Conservation (phyloP, 2,329 filamentous ascomycete genomes). For the Graphilbum sp. region DNA sequence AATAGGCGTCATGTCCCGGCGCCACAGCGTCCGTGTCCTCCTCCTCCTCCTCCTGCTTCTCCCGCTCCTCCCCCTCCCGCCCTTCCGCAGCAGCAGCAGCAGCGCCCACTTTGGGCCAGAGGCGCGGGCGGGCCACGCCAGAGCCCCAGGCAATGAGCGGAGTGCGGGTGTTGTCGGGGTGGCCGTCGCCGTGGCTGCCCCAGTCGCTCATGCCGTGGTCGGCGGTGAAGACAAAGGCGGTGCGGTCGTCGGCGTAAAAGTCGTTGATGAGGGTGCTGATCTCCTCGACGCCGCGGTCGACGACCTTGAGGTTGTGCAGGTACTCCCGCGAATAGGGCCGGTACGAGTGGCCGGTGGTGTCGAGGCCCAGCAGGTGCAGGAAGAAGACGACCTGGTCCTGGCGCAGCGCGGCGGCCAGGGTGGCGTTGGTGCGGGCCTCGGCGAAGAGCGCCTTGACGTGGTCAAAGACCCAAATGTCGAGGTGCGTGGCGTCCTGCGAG, state of each 20-base stretch:
- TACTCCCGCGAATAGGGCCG: slow-evolving; percentile 94
- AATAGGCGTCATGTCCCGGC: slow-evolving; percentile 81
- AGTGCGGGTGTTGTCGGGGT: slow-evolving; percentile 92
- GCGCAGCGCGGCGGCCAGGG: slow-evolving; percentile 53
- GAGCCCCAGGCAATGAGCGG: slow-evolving; percentile 89
- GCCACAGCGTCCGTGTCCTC: no score
- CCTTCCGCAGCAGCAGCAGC: no score
- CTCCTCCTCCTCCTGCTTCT: no score
- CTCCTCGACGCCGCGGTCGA: slow-evolving; percentile 78
- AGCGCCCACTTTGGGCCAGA: no score
- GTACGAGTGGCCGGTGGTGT: slow-evolving; percentile 75
- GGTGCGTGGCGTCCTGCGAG: slow-evolving; percentile 58
- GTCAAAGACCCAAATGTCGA: slow-evolving; percentile 95
- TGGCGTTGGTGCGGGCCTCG: slow-evolving; percentile 61
- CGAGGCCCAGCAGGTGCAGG: slow-evolving; percentile 78
- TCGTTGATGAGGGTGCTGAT: slow-evolving; percentile 65
- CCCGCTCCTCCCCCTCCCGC: no score
- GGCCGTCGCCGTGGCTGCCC: slow-evolving; percentile 96
- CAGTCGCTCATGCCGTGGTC: slow-evolving; percentile 99
- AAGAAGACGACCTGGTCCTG: slow-evolving; percentile 91
- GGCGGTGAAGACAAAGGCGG: slow-evolving; percentile 90
- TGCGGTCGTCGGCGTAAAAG: slow-evolving; percentile 74
- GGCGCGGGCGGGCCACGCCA: slow-evolving; percentile 61
- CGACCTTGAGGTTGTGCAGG: slow-evolving; percentile 81
- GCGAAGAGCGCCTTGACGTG: slow-evolving; percentile 76